phyloP scores from a whole-genome alignment of 2,329 filamentous ascomycete genomes.

The Microdochium paspali region DNA sequence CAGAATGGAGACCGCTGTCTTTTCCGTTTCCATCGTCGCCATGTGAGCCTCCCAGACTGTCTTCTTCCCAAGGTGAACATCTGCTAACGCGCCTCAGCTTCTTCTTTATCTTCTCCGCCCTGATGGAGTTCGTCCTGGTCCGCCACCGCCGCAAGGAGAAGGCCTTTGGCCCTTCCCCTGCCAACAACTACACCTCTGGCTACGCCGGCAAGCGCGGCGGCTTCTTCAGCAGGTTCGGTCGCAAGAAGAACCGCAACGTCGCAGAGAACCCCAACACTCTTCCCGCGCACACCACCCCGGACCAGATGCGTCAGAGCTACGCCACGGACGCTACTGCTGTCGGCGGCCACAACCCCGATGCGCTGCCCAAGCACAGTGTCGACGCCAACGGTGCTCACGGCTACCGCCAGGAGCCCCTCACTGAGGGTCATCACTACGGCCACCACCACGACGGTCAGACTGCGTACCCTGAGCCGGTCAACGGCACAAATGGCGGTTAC shows the following conservation, averaged over 20 bases:
- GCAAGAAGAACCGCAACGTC: slow-evolving; percentile 7
- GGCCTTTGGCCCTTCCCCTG: slow-evolving; percentile 28
- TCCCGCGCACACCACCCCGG: slow-evolving; percentile 23
- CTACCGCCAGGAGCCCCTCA: too few relatives aligned
- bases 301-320: slow-evolving; percentile 24
- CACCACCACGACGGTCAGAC: slow-evolving; percentile 17
- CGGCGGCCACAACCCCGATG: slow-evolving; percentile 5
- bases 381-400: slow-evolving; percentile 8
- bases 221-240: slow-evolving; percentile 19
- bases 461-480: slow-evolving; percentile 16
- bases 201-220: slow-evolving; percentile 13
- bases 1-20: slow-evolving; percentile 63
- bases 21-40: slow-evolving; percentile 70
- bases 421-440: slow-evolving; percentile 1
- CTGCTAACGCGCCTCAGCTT: slow-evolving; percentile 31
- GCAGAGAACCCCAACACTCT: slow-evolving; percentile 19
- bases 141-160: slow-evolving; percentile 54
- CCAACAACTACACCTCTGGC: slow-evolving; percentile 29
- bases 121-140: slow-evolving; percentile 58
- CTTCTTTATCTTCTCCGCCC: slow-evolving; percentile 66
- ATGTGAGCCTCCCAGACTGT: slow-evolving; percentile 40
- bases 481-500: background rate
- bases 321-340: slow-evolving; percentile 23
- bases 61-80: background rate
- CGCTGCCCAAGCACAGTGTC: slow-evolving; percentile 17